Base-by-base conservation (phyloP, 148 eudicot genomes). In the Chenopodium suecicum region DNA sequence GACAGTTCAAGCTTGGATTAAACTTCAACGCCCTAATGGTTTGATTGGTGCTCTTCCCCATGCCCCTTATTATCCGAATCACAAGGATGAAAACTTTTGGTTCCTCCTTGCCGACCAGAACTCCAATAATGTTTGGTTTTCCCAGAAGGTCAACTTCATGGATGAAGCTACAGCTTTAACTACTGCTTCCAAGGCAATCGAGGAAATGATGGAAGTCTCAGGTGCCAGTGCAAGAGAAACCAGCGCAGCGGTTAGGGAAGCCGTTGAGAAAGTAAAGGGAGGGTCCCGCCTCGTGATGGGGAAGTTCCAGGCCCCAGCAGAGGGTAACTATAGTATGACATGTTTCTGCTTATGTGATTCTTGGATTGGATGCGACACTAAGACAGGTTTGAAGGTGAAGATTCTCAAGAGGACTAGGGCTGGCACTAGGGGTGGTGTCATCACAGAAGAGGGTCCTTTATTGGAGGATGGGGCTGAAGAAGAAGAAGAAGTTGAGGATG, bases 21-120 rank as follows among this genome's bases (percentile, higher is more conserved):
- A 85, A 29, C 82, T 94, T 44, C 83, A 88, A 37, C 95, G 98
- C 44, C 64, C 84, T 9, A 94, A 94, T 70, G 94, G 95, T 60
- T 84, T 90, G 85, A 86, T 93, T 27, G 88, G 90, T 22, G 95
- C 95, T 14, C 92, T 91, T 32, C 98, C 98, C 23, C 98, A 94
- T 82, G 91, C 94, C 19, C 97, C 98, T 31, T 81, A 86, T 62
- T 93, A 86, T 82, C 98, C 97, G 22, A 89, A 91, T 82, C 92
- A 85, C 89, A 94, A 93, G 86, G 95, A 93, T 77, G 98, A 94
- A 78, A 90, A 89, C 77, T 91, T 89, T 85, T 93, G 98, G 98
- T 84, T 91, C 69, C 86, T 94, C 62, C 89, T 94, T 1, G 94
- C 94, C 2, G 97, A 94, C 75, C 85, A 92, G 75, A 91, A 85